Conservation (phyloP, 2,329 filamentous ascomycete genomes). For the Aspergillus sp. region DNA sequence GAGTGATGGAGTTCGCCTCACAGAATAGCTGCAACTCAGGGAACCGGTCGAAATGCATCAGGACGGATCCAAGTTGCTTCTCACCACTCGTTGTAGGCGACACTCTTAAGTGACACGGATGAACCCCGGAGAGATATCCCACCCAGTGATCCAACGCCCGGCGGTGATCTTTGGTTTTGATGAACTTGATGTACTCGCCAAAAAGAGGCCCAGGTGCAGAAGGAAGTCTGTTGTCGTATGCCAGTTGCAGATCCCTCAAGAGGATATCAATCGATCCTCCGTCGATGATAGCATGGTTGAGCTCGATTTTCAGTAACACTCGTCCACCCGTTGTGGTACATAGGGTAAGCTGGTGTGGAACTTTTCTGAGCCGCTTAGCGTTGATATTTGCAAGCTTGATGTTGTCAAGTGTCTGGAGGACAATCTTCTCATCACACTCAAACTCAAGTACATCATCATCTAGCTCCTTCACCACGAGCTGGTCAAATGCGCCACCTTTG, state of each 20-base stretch:
- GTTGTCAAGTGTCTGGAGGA: slow-evolving; percentile 24
- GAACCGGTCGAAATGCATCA: slow-evolving; percentile 29
- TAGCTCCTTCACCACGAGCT: slow-evolving; percentile 33
- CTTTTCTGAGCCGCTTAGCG: slow-evolving; percentile 22
- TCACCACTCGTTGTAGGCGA: background rate
- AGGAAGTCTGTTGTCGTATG: slow-evolving; percentile 30
- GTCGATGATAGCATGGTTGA: slow-evolving; percentile 40
- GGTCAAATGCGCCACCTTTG: slow-evolving; percentile 36
- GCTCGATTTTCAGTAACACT: slow-evolving; percentile 36
- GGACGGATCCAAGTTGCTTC: slow-evolving; percentile 8
- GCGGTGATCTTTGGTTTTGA: slow-evolving; percentile 25
- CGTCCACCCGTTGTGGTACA: slow-evolving; percentile 30
- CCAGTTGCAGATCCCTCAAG: slow-evolving; percentile 29
- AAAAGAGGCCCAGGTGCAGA: slow-evolving; percentile 30
- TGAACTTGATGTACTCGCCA: slow-evolving; percentile 39
- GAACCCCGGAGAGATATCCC: slow-evolving; percentile 31
- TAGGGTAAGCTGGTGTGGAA: slow-evolving; percentile 35
- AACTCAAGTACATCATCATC: slow-evolving; percentile 26
- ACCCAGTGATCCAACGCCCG: slow-evolving; percentile 36
- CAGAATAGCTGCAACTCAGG: slow-evolving; percentile 32
- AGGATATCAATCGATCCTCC: slow-evolving; percentile 35
- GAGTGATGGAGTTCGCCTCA: slow-evolving; percentile 28
- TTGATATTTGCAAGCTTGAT: slow-evolving; percentile 29
- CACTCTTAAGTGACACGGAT: slow-evolving; percentile 30
- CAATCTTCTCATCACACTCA: slow-evolving; percentile 29